phyloP scores from a whole-genome alignment of 2,329 filamentous ascomycete genomes.

The Harringtonia lauricola region DNA sequence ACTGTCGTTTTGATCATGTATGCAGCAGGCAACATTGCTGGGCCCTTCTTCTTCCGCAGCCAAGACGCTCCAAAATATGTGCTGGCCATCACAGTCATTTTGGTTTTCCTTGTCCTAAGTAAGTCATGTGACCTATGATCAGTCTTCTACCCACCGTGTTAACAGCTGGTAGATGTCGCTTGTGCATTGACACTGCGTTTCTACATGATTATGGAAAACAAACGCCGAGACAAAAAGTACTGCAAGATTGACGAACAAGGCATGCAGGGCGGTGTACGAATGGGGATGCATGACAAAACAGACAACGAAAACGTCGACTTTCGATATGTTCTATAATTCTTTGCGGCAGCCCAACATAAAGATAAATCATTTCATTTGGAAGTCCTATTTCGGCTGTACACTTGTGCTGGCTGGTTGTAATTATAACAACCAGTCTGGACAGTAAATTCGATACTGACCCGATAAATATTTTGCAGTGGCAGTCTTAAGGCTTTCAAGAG shows the following conservation, averaged over 20 bases:
- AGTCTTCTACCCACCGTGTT: no score
- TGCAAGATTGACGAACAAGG: background rate
- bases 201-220: background rate
- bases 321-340: background rate
- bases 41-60: constrained; percentile 50
- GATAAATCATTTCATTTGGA: no score
- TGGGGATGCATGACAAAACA: no score
- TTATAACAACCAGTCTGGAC: no score
- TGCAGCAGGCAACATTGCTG: constrained; percentile 48
- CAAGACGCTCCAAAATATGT: constrained; percentile 31
- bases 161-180: no score
- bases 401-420: no score
- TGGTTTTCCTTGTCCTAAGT: background rate
- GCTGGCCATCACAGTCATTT: background rate
- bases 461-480: no score
- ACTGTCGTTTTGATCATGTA: constrained; percentile 48
- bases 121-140: no score
- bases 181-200: background rate
- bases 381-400: no score
- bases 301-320: background rate
- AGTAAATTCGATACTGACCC: no score
- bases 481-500: no score
- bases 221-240: background rate
- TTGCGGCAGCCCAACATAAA: no score
- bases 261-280: background rate